Percentiles rank a stretch among this genome's conserved stretches.
phyloP scores from a whole-genome alignment of 805 yeast genomes.

The Ogataea populi-albae region DNA sequence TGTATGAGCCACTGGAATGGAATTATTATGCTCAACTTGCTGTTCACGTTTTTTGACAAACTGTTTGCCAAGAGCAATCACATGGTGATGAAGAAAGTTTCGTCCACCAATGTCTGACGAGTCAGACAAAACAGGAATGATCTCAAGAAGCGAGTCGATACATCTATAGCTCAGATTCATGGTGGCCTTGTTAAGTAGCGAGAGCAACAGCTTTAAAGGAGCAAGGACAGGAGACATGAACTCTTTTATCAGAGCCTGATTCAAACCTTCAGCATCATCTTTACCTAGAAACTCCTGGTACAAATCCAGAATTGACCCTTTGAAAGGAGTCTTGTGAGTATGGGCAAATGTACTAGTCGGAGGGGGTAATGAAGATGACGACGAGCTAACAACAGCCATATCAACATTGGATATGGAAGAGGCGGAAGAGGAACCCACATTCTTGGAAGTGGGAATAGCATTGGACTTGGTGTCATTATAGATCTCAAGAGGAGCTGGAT shows the following conservation, averaged over 20 bases:
- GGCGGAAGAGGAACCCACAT: slow-evolving; percentile 19
- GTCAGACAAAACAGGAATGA: slow-evolving; percentile 55
- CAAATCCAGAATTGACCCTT: slow-evolving; percentile 19
- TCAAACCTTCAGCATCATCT: slow-evolving; percentile 38
- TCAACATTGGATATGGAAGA: slow-evolving; percentile 25
- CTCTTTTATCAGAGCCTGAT: slow-evolving; percentile 41
- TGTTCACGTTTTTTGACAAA: slow-evolving; percentile 33
- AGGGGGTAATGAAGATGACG: slow-evolving; percentile 24
- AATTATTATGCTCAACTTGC: slow-evolving; percentile 15
- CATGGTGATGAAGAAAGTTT: slow-evolving; percentile 81
- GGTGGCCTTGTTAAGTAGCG: slow-evolving; percentile 65
- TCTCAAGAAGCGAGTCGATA: slow-evolving; percentile 52
- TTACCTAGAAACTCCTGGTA: slow-evolving; percentile 24
- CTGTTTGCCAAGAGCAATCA: slow-evolving; percentile 73
- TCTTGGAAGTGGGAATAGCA: slow-evolving; percentile 4
- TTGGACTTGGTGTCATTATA: slow-evolving; percentile 14
- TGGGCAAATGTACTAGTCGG: slow-evolving; percentile 18
- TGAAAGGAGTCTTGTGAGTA: slow-evolving; percentile 6
- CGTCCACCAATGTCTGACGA: slow-evolving; percentile 74
- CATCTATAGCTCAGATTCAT: slow-evolving; percentile 51
- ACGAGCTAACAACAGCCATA: slow-evolving; percentile 13
- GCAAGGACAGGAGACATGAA: slow-evolving; percentile 46
- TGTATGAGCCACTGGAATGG: slow-evolving; percentile 35
- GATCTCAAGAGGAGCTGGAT: slow-evolving; percentile 17
- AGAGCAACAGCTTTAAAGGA: slow-evolving; percentile 54